Conservation (phyloP, 23 red algal genomes). For the Gracilaria gracilis region DNA sequence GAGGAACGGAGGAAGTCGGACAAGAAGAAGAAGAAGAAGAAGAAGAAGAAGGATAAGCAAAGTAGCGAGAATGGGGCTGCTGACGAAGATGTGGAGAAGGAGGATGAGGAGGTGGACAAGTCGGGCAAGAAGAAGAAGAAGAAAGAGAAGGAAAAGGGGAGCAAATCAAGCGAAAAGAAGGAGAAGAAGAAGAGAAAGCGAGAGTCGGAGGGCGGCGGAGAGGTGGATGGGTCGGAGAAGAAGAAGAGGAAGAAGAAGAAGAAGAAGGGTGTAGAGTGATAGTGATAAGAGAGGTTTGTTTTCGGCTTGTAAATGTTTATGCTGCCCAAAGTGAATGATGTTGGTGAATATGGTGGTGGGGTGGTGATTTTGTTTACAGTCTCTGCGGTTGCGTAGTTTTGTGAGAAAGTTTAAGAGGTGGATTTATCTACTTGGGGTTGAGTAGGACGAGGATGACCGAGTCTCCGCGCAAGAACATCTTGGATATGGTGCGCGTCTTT, state of each 20-base stretch:
- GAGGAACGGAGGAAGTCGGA: constrained; percentile 44
- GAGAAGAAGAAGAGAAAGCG: constrained; percentile 74
- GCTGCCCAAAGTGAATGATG: not conserved
- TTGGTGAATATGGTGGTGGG: not conserved
- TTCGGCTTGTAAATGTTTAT: constrained; percentile 35
- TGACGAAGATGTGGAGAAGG: constrained; percentile 22
- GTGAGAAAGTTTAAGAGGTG: no score
- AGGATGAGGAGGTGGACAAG: constrained; percentile 30
- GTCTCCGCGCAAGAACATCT: constrained; percentile 95
- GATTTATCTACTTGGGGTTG: constrained; percentile 71
- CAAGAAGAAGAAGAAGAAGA: constrained; percentile 72
- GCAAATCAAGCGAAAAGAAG: constrained; percentile 64
- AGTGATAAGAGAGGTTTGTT: not conserved
- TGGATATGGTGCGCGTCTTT: constrained; percentile 83
- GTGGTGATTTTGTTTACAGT: not conserved
- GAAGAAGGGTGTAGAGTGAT: constrained; percentile 56
- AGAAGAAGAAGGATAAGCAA: constrained; percentile 77
- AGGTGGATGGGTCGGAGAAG: constrained; percentile 41
- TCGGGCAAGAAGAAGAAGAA: constrained; percentile 56
- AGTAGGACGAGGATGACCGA: constrained; percentile 88
- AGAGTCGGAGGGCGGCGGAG: constrained; percentile 10
- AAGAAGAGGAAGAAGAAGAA: constrained; percentile 74
- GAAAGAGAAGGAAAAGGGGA: constrained; percentile 42
- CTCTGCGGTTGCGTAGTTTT: no score
- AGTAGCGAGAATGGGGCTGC: constrained; percentile 48